Conservation (phyloP, 768 basidiomycete species). For the Trametes cingulata region DNA sequence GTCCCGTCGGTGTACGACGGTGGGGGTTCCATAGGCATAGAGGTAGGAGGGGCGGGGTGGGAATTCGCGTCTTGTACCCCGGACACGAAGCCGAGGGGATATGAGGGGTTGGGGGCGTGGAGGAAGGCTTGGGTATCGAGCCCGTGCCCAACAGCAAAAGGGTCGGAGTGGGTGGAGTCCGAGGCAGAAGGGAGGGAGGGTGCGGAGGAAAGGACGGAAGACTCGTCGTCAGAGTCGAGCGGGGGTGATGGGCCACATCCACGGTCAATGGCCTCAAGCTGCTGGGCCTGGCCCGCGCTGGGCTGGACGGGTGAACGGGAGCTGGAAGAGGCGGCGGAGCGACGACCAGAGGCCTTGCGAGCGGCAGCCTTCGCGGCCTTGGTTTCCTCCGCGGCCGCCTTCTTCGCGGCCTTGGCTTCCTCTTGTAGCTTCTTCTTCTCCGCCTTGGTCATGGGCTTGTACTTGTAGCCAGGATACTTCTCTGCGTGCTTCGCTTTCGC, state of each 20-base stretch:
- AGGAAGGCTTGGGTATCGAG: neutral
- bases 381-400: conserved; percentile 5
- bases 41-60: too few species aligned
- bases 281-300: neutral
- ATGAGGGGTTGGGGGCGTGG: neutral
- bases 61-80: too few species aligned
- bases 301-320: neutral
- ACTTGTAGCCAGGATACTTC: conserved; percentile 31
- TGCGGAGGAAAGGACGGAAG: neutral
- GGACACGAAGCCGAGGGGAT: neutral
- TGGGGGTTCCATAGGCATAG: too few species aligned
- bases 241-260: conserved; percentile 14
- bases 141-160: neutral
- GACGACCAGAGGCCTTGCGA: neutral
- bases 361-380: conserved; percentile 13
- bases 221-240: conserved; percentile 9
- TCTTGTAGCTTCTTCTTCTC: conserved; percentile 14
- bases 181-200: neutral
- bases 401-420: conserved; percentile 15
- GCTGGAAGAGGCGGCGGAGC: neutral
- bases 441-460: conserved; percentile 27
- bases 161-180: neutral
- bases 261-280: neutral
- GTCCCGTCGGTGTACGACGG: too few species aligned
- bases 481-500: conserved; percentile 27